Evolutionary conservation across 352 stramenopile genomes (phyloP).

Genomic region (Pythium sukuiense): DNA sequence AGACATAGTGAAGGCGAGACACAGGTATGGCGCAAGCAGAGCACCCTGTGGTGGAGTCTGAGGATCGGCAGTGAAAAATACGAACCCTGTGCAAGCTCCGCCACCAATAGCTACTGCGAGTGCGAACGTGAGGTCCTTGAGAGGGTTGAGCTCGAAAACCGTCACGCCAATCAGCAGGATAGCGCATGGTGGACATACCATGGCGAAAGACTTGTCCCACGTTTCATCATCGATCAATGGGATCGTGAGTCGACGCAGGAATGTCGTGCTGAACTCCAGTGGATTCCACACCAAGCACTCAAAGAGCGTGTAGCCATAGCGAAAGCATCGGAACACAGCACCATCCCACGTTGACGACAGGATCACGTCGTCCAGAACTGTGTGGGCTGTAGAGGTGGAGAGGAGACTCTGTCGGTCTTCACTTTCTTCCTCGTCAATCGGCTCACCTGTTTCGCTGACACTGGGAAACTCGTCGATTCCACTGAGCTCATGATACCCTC

Average conservation of each 20-base stretch:
- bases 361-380: not conserved
- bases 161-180: constrained; percentile 58
- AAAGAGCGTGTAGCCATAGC: constrained; percentile 36
- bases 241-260: constrained; percentile 70
- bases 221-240: constrained; percentile 78
- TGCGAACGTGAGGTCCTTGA: constrained; percentile 52
- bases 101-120: constrained; percentile 43
- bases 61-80: constrained; percentile 36
- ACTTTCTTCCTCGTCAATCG: constrained; percentile 24
- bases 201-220: constrained; percentile 74
- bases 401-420: not conserved
- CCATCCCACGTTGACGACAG: constrained; percentile 15
- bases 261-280: constrained; percentile 67
- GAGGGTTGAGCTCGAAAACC: constrained; percentile 44
- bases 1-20: constrained; percentile 80
- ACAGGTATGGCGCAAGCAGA: constrained; percentile 57
- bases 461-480: constrained; percentile 54
- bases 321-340: constrained; percentile 23
- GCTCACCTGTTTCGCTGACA: constrained; percentile 31
- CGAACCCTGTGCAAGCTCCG: constrained; percentile 37
- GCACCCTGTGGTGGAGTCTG: constrained; percentile 43
- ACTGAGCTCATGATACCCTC: constrained; percentile 60
- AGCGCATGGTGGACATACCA: constrained; percentile 63
- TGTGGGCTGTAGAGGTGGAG: not conserved
- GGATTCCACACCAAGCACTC: constrained; percentile 64